Evolutionary conservation across 192 early-diverging fungal genomes (phyloP).

Genomic region (Rhizophagus prolifer): DNA sequence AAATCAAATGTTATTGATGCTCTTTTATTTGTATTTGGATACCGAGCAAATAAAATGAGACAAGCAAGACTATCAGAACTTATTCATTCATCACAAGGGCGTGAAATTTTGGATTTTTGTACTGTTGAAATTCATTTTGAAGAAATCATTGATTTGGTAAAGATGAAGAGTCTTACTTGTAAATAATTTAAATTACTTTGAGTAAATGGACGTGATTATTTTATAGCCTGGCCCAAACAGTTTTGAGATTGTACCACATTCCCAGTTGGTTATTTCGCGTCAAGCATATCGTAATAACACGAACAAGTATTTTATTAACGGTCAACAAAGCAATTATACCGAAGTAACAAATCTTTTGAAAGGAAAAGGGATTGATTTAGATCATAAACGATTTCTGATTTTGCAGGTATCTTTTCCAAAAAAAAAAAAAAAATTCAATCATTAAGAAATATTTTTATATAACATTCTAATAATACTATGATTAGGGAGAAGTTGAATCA

Average conservation of each 20-base stretch:
- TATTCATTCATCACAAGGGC: conserved; percentile 87
- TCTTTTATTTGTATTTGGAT: conserved; percentile 97
- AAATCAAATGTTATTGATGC: conserved; percentile 99
- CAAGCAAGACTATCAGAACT: conserved; percentile 94
- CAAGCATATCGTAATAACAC: conserved; percentile 64
- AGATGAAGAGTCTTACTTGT: neutral
- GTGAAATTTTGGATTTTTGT: conserved; percentile 71
- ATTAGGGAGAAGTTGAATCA: conserved; percentile 96
- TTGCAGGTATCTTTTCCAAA: conserved; percentile 58
- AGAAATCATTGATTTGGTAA: conserved; percentile 82
- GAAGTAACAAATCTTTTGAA: conserved; percentile 85
- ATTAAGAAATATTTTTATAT: no score
- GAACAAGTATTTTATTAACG: conserved; percentile 79
- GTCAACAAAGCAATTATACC: conserved; percentile 63
- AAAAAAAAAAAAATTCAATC: no score
- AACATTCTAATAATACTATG: neutral
- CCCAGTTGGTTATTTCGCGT: conserved; percentile 77
- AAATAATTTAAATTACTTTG: neutral
- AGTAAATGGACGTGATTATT: neutral
- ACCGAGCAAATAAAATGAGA: conserved; percentile 94
- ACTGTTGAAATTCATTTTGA: conserved; percentile 92
- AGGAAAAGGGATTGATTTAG: conserved; percentile 87
- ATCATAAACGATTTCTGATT: conserved; percentile 98
- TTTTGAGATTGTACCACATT: conserved; percentile 61
- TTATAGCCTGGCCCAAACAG: conserved; percentile 60